Percentiles rank a stretch among this genome's conserved stretches.
phyloP scores from a whole-genome alignment of 257 asterid genomes.

The Solanum clarkiae region DNA sequence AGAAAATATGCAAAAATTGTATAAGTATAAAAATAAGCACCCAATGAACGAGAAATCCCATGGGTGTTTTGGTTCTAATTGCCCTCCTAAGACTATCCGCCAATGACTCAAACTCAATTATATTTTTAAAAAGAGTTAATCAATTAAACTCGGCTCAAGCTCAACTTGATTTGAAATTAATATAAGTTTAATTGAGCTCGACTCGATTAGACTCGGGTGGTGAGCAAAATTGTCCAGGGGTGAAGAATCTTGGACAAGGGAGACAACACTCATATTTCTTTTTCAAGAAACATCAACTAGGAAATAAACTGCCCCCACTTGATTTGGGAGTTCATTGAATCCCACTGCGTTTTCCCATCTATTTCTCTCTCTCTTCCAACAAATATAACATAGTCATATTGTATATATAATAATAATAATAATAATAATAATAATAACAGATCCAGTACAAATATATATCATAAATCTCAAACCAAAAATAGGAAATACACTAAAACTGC shows the following conservation, averaged over 20 bases:
- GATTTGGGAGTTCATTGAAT: slow-evolving; percentile 3
- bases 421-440: neutral
- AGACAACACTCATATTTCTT: neutral
- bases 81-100: too few species aligned
- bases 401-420: neutral
- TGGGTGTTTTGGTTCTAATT: too few species aligned
- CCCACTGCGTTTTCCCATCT: neutral
- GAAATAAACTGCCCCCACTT: neutral
- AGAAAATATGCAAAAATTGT: too few species aligned
- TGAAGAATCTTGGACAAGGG: neutral
- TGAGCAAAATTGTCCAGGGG: neutral
- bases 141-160: neutral
- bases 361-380: neutral
- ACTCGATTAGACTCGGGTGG: neutral
- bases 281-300: slow-evolving; percentile 1
- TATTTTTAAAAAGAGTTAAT: neutral
- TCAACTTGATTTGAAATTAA: neutral
- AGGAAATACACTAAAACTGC: neutral
- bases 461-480: neutral
- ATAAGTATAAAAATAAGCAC: too few species aligned
- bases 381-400: neutral
- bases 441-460: neutral
- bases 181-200: neutral
- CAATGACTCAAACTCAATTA: neutral
- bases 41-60: too few species aligned